Evolutionary conservation across 2,329 filamentous ascomycete species (phyloP), one percentile per base, ranked within the genome.

Genomic region (Trichoderma atrobrunneum): DNA sequence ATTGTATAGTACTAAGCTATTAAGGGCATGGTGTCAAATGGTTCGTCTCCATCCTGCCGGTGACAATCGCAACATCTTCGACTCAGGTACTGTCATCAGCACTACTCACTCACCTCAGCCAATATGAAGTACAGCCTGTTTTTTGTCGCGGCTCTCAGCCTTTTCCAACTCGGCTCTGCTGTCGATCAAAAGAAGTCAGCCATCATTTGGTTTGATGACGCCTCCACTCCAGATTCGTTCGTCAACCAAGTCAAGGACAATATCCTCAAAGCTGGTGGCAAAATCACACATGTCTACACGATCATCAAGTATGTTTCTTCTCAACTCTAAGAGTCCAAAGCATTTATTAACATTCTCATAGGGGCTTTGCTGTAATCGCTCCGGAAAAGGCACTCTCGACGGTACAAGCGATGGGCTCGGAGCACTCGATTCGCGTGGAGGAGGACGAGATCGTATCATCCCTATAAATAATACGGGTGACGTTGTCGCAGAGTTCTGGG

Each of bases 221-320:
- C 89, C 62, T 92, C 90, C 16, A 76, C 83, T 3, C 91, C 93
- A 24, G 84, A 91, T 74, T 86, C 85, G 43, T 84, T 97, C 43
- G 81, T 97, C 36, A 84, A 90, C 26, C 82, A 92, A 71, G 94
- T 93, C 59, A 96, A 92, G 85, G 82, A 91, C 56, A 88, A 89
- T 3, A 90, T 97, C 77, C 82, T 85, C 67, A 85, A 90, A 60
- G 90, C 90, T 51, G 93, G 93, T 64, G 93, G 93, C 51, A 82
- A 88, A 64, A 93, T 97, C 76, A 96, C 92, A 26, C 93, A 97
- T 83, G 88, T 91, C 78, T 96, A 93, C 81, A 83, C 84, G 61
- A 79, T 90, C 72, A 88, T 91, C 81, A 88, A 89, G 91, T 94
- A 87, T 24, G 34, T 34, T 24, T 36, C 18, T 26, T n/a, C 18